phyloP scores from a whole-genome alignment of 805 yeast genomes.

The Limtongia smithiae region DNA sequence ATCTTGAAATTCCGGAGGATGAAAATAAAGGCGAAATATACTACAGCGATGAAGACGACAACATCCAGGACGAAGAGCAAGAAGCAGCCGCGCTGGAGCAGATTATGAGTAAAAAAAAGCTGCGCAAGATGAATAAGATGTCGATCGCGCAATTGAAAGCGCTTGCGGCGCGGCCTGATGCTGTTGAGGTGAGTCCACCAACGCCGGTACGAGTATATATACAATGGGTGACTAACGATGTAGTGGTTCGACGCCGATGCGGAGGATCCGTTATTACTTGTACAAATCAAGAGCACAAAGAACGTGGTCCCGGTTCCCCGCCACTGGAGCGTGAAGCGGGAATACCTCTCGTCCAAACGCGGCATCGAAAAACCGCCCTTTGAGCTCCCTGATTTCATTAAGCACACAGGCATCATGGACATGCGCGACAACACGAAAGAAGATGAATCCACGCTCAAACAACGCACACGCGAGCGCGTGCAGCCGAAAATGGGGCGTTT shows the following conservation, averaged over 20 bases:
- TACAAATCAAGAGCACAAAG: slow-evolving; percentile 59
- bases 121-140: slow-evolving; percentile 50
- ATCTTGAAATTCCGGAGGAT: slow-evolving; percentile 18
- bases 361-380: slow-evolving; percentile 69
- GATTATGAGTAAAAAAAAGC: slow-evolving; percentile 46
- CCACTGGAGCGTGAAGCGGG: slow-evolving; percentile 81
- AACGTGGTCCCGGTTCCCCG: slow-evolving; percentile 73
- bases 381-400: slow-evolving; percentile 71
- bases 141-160: slow-evolving; percentile 68
- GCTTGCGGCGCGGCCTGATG: slow-evolving; percentile 57
- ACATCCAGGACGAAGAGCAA: slow-evolving; percentile 34
- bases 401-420: slow-evolving; percentile 78
- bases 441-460: slow-evolving; percentile 52
- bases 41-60: slow-evolving; percentile 37
- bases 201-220: background rate
- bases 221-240: background rate
- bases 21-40: slow-evolving; percentile 36
- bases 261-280: slow-evolving; percentile 64
- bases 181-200: slow-evolving; percentile 48
- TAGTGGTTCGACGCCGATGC: slow-evolving; percentile 82
- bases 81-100: slow-evolving; percentile 28
- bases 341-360: slow-evolving; percentile 62
- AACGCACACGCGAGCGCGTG: slow-evolving; percentile 73
- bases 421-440: slow-evolving; percentile 63
- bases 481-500: slow-evolving; percentile 85